phyloP scores from a whole-genome alignment of 2,329 filamentous ascomycete species.

The Venturia nashicola region DNA sequence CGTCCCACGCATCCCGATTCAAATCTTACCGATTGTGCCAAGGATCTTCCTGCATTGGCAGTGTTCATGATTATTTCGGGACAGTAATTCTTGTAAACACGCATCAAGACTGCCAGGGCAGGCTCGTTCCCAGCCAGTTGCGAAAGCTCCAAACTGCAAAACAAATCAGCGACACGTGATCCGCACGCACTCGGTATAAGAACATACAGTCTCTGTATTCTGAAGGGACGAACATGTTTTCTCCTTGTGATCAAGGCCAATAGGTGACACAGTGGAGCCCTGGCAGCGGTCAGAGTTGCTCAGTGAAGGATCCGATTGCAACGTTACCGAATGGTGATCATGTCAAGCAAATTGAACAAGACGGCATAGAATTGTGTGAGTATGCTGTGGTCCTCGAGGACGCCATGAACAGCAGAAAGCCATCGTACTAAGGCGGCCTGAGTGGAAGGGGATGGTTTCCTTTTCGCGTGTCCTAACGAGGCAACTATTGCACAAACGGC shows the following conservation, averaged over 20 bases:
- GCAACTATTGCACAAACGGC: slow-evolving; percentile 55
- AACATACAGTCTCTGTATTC: slow-evolving; percentile 56
- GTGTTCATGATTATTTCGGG: slow-evolving; percentile 76
- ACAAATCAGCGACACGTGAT: not conserved
- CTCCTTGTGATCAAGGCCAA: slow-evolving; percentile 68
- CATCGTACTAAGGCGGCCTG: slow-evolving; percentile 65
- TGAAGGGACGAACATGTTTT: slow-evolving; percentile 71
- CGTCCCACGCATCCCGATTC: not conserved
- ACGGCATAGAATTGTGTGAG: slow-evolving; percentile 62
- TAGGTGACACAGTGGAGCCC: slow-evolving; percentile 54
- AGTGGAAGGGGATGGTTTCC: slow-evolving; percentile 58
- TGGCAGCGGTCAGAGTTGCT: slow-evolving; percentile 12
- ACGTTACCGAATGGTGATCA: slow-evolving; percentile 55
- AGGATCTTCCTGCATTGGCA: slow-evolving; percentile 32
- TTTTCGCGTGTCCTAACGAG: slow-evolving; percentile 63
- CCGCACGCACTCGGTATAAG: not conserved
- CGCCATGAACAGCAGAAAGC: slow-evolving; percentile 64
- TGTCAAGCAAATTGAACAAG: slow-evolving; percentile 72
- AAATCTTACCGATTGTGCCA: slow-evolving; percentile 26
- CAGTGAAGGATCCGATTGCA: not conserved
- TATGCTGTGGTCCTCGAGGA: slow-evolving; percentile 49
- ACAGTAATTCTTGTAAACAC: slow-evolving; percentile 84
- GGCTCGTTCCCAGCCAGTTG: slow-evolving; percentile 51
- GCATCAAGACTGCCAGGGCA: slow-evolving; percentile 58
- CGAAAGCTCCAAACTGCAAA: slow-evolving; percentile 34